Evolutionary conservation across 2,329 filamentous ascomycete species (phyloP), one percentile per base, ranked within the genome.

Genomic region (Arachnomyces sp.): DNA sequence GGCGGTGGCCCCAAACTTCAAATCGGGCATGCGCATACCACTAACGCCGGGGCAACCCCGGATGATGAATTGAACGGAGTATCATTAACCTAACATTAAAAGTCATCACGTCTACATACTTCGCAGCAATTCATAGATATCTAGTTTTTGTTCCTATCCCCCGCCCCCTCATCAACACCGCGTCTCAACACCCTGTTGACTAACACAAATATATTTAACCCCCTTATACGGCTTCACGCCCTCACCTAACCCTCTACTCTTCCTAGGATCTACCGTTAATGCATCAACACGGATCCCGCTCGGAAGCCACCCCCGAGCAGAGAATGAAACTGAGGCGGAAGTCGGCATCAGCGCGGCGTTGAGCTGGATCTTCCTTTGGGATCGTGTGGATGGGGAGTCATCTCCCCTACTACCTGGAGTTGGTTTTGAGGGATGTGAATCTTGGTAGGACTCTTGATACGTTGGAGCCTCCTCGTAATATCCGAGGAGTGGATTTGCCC

Each of bases 211-310:
- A 63, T 98, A 98, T 66, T 98, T 98, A 49, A 98, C 92, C 1
- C 92, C 92, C 66, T 96, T 98, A 65, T 94, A 96, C 16, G 92
- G 92, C 65, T 88, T 93, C 30, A 96, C 79, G 2, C 84, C 79
- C 49, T 94, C 87, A 0, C 87, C 87, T 34, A 98, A 55, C 0
- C 92, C 92, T 42, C 82, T 77, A 61, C 86, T 94, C 66, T 82
- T 88, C 59, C 84, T 81, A n/a, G 77, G 70, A 58, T 81, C 77
- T 11, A 82, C 63, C n/a, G 68, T 67, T 45, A 82, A 55, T 49
- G 71, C 74, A 39, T 81, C 77, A 1, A 82, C 78, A 45, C 71
- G 75, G 50, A 82, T 70, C 3, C 78, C 78, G 48, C 77, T 81
- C 0, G 78, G 72, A 30, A 82, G 57, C 77, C 77, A 81, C 2